phyloP scores from a whole-genome alignment of 1,139 yeast genomes.

The Pichia sp. region DNA sequence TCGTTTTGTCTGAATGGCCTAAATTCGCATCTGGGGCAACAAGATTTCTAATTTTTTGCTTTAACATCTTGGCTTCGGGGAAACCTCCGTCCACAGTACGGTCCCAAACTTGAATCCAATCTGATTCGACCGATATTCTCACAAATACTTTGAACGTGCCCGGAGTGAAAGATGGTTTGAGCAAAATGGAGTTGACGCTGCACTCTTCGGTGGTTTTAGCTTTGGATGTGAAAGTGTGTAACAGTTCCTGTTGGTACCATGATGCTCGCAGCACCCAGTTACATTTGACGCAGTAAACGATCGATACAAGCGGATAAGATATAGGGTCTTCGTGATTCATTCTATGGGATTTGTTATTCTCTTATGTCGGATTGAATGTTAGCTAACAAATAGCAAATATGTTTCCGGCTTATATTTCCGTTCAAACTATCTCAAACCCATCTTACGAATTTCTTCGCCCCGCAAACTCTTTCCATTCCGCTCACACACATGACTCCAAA shows the following conservation, averaged over 20 bases:
- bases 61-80: conserved; percentile 54
- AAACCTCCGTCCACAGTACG: conserved; percentile 46
- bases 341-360: too few relatives aligned
- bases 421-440: too few relatives aligned
- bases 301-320: conserved; percentile 31
- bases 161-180: conserved; percentile 39
- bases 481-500: too few relatives aligned
- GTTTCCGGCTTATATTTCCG: too few relatives aligned
- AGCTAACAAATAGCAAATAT: too few relatives aligned
- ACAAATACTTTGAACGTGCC: conserved; percentile 45
- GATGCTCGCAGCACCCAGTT: conserved; percentile 62
- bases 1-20: conserved; percentile 36
- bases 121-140: conserved; percentile 17
- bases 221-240: conserved; percentile 45
- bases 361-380: background rate
- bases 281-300: conserved; percentile 52
- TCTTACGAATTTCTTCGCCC: too few relatives aligned
- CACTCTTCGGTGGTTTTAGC: conserved; percentile 10
- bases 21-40: conserved; percentile 37
- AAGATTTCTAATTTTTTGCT: conserved; percentile 42
- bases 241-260: conserved; percentile 57
- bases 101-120: conserved; percentile 42
- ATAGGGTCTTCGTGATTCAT: conserved; percentile 8
- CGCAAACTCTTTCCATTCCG: too few relatives aligned
- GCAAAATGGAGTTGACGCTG: conserved; percentile 41